These are phyloP conservation scores for Hypoxylon sp. DNA, from an alignment of 2,329 filamentous ascomycete genomes.

Conservation along the genomic window DNA sequence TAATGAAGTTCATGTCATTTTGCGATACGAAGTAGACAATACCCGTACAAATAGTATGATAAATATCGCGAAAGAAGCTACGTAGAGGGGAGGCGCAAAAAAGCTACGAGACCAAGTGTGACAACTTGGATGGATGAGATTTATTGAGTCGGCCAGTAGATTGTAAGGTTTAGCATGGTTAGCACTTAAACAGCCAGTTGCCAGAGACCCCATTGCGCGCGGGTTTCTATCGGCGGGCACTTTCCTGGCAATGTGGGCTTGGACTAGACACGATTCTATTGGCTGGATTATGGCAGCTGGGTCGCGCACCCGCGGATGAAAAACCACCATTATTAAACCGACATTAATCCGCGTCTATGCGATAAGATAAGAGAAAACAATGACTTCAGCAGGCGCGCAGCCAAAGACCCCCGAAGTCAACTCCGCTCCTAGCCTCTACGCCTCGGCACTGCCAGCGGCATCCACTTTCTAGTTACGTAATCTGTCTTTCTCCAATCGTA, in stretches of 20 bases:
- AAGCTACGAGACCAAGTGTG: slow-evolving; percentile 37
- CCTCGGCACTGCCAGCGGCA: slow-evolving; percentile 34
- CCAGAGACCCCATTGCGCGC: slow-evolving; percentile 41
- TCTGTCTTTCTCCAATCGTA: slow-evolving; percentile 17
- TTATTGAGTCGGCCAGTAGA: slow-evolving; percentile 39
- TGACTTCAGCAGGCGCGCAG: slow-evolving; percentile 28
- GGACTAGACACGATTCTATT: slow-evolving; percentile 26
- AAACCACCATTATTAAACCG: slow-evolving; percentile 41
- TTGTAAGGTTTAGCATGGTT: slow-evolving; percentile 22
- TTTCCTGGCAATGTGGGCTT: slow-evolving; percentile 35
- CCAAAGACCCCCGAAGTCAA: background rate
- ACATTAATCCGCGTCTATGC: slow-evolving; percentile 43
- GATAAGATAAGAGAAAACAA: slow-evolving; percentile 47
- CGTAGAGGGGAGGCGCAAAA: slow-evolving; percentile 52
- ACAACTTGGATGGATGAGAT: slow-evolving; percentile 40
- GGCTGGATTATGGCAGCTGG: slow-evolving; percentile 30
- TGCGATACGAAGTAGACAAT: slow-evolving; percentile 47
- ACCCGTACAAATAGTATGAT: slow-evolving; percentile 41
- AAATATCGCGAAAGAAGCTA: slow-evolving; percentile 38
- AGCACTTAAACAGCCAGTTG: slow-evolving; percentile 22
- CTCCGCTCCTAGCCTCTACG: slow-evolving; percentile 9
- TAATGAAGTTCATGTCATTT: slow-evolving; percentile 53
- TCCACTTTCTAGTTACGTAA: slow-evolving; percentile 15
- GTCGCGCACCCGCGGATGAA: slow-evolving; percentile 6
- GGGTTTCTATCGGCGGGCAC: slow-evolving; percentile 42